Evolutionary conservation across 177 flowering plant species (phyloP), one percentile per base, ranked within the genome.

Genomic region (Tripterygium wilfordii): DNA sequence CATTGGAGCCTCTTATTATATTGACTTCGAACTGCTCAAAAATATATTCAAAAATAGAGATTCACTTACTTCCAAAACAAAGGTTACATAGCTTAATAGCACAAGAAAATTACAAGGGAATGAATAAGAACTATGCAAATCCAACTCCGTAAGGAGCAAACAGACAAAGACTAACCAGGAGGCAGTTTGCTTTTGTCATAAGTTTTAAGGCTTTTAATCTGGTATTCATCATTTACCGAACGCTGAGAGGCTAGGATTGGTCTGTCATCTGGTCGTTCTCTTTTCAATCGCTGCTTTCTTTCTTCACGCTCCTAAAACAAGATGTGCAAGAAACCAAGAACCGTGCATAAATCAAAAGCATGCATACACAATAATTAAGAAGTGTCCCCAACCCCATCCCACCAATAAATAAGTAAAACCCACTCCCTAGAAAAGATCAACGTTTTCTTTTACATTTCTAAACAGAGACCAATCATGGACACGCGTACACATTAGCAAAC

Each of bases 241-340:
- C 62, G 69, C 39, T 75, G 77, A 36, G 63, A 59, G 8, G 32
- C 48, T 38, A 61, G 68, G 31, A 50, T 36, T 45, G 76, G 65
- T 39, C 69, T 70, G 40, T 85, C 96, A 60, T 78, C 88, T 31
- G 78, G 62, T 10, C 70, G 70, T 22, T 84, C 95, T 71, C 81
- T 68, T 69, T 74, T 88, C 57, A 84, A 32, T 41, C 82, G 63
- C 32, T 53, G 82, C 0, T 77, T 76, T 48, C 96, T 79, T 69
- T 88, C 96, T 64, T 88, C 95, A 47, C 92, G 91, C 62, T 85
- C 96, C 98, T 91, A 54, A 49, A 37, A 25, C 32, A 70, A 51
- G 24, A 48, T 41, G 10, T 42, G 59, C 21, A 17, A 1, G 18
- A 26, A 49, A 57, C 37, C 35, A 42, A 32, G 21, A 30, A 30